Evolutionary conservation across 257 asterid genomes (phyloP), one percentile per base, ranked within the genome.

Genomic region (Salvia splendens): DNA sequence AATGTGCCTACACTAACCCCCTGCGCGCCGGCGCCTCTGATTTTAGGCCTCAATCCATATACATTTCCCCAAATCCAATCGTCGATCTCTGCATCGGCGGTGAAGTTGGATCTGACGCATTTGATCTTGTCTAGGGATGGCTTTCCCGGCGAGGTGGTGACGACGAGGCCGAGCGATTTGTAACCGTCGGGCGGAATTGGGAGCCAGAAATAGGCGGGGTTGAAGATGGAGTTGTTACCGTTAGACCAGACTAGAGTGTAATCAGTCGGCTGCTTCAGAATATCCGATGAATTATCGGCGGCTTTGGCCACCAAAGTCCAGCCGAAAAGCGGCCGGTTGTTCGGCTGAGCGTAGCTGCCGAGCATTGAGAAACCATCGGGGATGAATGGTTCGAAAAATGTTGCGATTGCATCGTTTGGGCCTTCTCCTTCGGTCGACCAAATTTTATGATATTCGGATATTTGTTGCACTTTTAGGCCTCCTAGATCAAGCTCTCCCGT

Each of bases 361-460:
- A 94, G 89, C 95, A 90, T 84, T 61, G 83, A 88, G 48, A 76
- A 91, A 48, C 96, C 99, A 53, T 85, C 91, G 1, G 97, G 97
- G n/a, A 91, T 75, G 3, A 90, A 70, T 1, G 99, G 97, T 46
- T 94, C 96, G 24, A 74, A 84, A 64, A 89, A 88, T 9, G 97
- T 81, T 45, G 84, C 95, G 2, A 96, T 96, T 15, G 69, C 68
- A 55, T 86, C 54, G 8, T 81, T 86, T 0, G 80, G 76, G 30
- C 97, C 97, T 2, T 95, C 93, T 33, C 58, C 36, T 12, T 73
- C 30, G 3, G 72, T 56, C 7, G 71, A 48, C 96, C 96, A 85
- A 0, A 88, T 60, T 66, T 81, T 83, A 60, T 53, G 77, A 74
- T 88, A 88, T 20, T 82, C 33, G 32, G 91, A 52, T 36, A 88